A percentile compares a stretch with the other conserved stretches of the same genome.
Conservation (phyloP, 345 rosid genomes). For the Dipteronia dyeriana region DNA sequence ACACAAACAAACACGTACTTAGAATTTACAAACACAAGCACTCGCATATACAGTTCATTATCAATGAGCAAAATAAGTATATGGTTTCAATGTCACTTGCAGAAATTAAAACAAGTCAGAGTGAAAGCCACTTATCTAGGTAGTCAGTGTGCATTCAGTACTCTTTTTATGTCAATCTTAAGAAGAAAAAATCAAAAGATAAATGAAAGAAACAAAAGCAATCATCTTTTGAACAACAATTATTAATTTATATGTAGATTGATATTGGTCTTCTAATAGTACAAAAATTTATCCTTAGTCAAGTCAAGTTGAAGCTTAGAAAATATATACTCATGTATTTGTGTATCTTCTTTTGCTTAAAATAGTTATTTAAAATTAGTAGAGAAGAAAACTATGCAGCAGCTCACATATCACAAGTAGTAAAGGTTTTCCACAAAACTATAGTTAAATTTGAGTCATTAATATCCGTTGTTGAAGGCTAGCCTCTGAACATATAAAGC, state of each 20-base stretch:
- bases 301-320: background rate
- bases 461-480: background rate
- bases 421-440: background rate
- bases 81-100: background rate
- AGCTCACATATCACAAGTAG: background rate
- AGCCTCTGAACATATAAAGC: background rate
- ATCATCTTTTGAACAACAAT: background rate
- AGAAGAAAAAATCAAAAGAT: background rate
- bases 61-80: background rate
- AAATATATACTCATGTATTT: background rate
- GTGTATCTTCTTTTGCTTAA: background rate
- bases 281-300: background rate
- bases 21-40: background rate
- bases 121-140: constrained; percentile 1
- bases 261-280: background rate
- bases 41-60: background rate
- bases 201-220: background rate
- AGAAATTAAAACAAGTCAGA: constrained; percentile 1
- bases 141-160: background rate
- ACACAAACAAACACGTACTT: constrained; percentile 3
- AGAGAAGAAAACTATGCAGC: background rate
- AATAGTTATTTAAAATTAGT: background rate
- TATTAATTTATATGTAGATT: background rate
- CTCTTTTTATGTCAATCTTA: background rate
- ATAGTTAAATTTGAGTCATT: background rate